Evolutionary conservation across 805 yeast species (phyloP).

Genomic region (Kodamaea neixiangensis): DNA sequence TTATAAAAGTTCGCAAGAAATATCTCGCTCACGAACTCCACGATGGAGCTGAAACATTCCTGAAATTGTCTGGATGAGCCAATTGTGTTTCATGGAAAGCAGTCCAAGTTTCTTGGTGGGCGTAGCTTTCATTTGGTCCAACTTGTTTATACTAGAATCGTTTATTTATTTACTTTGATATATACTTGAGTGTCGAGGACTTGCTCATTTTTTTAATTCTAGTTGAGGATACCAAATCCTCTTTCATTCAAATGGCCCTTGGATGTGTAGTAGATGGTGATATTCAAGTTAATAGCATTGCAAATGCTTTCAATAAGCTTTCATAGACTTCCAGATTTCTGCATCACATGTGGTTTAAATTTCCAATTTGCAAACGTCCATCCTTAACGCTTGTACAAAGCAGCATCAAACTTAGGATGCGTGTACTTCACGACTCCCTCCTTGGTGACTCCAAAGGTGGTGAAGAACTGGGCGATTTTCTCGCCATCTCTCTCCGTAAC

Average conservation of each 20-base stretch:
- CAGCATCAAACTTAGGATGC: slow-evolving; percentile 51
- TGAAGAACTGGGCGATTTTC: slow-evolving; percentile 67
- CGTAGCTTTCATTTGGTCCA: neutral
- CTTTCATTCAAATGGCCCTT: too few relatives aligned
- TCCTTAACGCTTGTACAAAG: slow-evolving; percentile 34
- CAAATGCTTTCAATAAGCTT: too few relatives aligned
- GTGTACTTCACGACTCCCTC: slow-evolving; percentile 70
- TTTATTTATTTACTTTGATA: neutral
- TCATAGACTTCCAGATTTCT: too few relatives aligned
- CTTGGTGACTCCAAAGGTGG: slow-evolving; percentile 75
- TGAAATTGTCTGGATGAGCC: neutral
- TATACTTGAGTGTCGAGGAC: neutral
- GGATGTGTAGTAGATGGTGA: too few relatives aligned
- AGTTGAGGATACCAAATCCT: too few relatives aligned
- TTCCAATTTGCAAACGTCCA: too few relatives aligned
- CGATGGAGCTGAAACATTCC: neutral
- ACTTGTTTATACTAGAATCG: neutral
- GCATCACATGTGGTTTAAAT: too few relatives aligned
- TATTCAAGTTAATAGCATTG: too few relatives aligned
- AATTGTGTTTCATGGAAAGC: neutral
- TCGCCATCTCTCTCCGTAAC: slow-evolving; percentile 67
- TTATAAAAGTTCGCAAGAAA: neutral
- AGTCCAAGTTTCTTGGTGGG: neutral
- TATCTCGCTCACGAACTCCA: neutral
- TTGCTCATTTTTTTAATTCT: neutral